A percentile compares a stretch with the other conserved stretches of the same genome.
Conservation (phyloP, 306 rosid species). For the Malus orientalis region DNA sequence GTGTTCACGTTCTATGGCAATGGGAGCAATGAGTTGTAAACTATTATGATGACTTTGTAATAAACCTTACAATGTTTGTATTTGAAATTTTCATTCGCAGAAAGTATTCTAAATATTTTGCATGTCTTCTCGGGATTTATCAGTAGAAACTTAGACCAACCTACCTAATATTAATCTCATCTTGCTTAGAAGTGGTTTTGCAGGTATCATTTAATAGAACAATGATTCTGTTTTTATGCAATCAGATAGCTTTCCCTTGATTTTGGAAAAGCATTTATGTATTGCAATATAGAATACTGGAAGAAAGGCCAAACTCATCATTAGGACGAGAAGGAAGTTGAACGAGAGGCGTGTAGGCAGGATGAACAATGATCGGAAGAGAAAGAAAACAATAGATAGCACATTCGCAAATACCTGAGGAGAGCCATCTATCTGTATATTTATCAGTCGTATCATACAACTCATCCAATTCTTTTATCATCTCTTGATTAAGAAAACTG, state of each 20-base stretch:
- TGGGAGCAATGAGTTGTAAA: neutral
- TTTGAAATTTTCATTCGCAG: neutral
- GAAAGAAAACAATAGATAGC: neutral
- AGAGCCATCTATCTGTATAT: slow-evolving; percentile 86
- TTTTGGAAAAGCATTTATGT: neutral
- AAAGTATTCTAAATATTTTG: neutral
- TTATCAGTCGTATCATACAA: slow-evolving; percentile 72
- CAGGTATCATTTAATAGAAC: neutral
- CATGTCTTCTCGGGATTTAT: no score
- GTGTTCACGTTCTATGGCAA: neutral
- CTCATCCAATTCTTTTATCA: slow-evolving; percentile 53
- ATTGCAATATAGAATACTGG: neutral
- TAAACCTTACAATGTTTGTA: neutral
- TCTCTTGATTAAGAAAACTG: slow-evolving; percentile 48
- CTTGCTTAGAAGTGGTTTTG: neutral
- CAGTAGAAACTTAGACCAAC: neutral
- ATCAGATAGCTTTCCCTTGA: slow-evolving; percentile 3
- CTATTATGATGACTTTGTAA: neutral
- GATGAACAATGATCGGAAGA: neutral
- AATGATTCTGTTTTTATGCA: neutral
- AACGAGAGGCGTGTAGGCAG: neutral
- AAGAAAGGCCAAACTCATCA: neutral
- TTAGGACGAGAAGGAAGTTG: neutral
- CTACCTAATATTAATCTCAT: neutral
- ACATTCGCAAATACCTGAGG: slow-evolving; percentile 57